Evolutionary conservation across 495 filamentous ascomycete species (phyloP), one percentile per base, ranked within the genome.

Genomic region (Aspergillus incahuasiensis): DNA sequence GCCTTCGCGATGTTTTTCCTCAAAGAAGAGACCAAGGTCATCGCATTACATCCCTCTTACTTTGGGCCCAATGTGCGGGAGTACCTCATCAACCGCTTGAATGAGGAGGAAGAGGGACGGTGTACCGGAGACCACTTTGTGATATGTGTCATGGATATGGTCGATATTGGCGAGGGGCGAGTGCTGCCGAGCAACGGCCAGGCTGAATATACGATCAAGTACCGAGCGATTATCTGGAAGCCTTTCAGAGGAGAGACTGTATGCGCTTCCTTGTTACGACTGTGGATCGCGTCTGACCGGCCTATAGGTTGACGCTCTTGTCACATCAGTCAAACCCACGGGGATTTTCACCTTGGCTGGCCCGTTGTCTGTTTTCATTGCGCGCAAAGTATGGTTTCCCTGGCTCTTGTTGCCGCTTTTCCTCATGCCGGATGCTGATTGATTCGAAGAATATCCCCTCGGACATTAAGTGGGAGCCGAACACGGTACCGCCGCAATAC

Each of bases 211-310:
- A 96, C 88, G 0, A 89, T 97, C 41, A 85, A 86, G 60, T 99
- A 96, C 66, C 88, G 91, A 48, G 94, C 94, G 34, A 90, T 99
- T 40, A 92, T 99, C 44, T 99, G 92, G 91, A 81, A 90, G 63
- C 94, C 94, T 9, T 99, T 97, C 79, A 89, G 90, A 65, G 91
- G 91, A 56, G 94, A 99, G 78, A 92, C 91, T 57, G 94, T 96
- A 81, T 67, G 87, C 76, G 44, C 35, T 48, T 48, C 32, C 2
- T 22, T 1, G 25, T 20, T 19, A 41, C 28, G 28, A n/a, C 21
- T 22, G 13, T 5, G 18, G 22, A 12, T 38, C n/a, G 32, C 20
- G 28, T 52, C 45, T 56, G 47, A 55, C 52, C 18, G 13, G 28
- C 15, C 18, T 44, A 43, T 50, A 96, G 91, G 85, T 96, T 44